Evolutionary conservation across 441 rosid species (phyloP), one percentile per base, ranked within the genome.

Genomic region (Corymbia citriodora): DNA sequence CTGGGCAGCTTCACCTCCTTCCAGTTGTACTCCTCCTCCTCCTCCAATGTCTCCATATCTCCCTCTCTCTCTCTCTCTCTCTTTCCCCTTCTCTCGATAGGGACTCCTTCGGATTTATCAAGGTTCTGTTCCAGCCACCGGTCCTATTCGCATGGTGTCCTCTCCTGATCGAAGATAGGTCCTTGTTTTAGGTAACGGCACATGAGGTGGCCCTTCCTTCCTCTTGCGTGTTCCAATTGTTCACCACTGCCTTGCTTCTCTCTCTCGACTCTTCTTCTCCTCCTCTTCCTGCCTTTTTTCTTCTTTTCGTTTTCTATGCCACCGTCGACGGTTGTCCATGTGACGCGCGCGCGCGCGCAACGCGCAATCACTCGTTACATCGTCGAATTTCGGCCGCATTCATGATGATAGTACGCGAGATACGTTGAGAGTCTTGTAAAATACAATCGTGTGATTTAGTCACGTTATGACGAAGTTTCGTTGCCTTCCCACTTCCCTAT

Each of bases 1-100:
- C 93, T 91, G n/a, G 97, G 98, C 82, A 96, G 90, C 55, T 87
- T 88, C 68, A 96, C 97, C 88, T 96, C 96, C 89, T 95, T 95
- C 95, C 92, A 94, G 87, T 59, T 94, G 96, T 94, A 96, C 95
- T 93, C 92, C 89, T 92, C 97, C 87, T 94, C 95, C 81, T 95
- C 95, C 90, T 61, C 55, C 48, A 93, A 90, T 9, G 96, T 86
- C 87, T 96, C 98, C 98, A 97, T 96, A 52, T 79, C 85, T 40
- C n/a, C 21, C 82, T 74, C 83, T 29, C 40, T 16, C 19, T 9
- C 21, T 25, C 63, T 21, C 61, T 19, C 12, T 23, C 12, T 57
- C 63, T 68, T 25, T 23, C 12, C 23, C 63, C 31, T 25, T 21
- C 7, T 68, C 79, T 25, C 4, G 85, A 45, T 12, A 27, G 85